These are phyloP conservation scores for Eugenia klotzschiana DNA, from an alignment of 441 rosid genomes.

Conservation along the genomic window DNA sequence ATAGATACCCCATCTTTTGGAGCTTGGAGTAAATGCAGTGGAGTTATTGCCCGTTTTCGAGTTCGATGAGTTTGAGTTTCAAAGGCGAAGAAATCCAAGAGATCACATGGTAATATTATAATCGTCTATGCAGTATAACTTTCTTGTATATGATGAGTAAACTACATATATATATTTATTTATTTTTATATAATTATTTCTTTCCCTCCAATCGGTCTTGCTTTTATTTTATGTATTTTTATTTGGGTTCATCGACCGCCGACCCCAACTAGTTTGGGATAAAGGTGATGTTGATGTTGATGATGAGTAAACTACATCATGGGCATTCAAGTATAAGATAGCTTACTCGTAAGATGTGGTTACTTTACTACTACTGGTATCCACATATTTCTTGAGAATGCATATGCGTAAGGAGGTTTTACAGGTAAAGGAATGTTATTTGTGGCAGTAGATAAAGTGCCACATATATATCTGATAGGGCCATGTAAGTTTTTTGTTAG, in stretches of 20 bases:
- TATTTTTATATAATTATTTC: no score
- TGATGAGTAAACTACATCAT: background rate
- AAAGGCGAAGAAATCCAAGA: slow-evolving; percentile 79
- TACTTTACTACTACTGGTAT: background rate
- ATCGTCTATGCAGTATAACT: background rate
- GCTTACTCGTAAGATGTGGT: background rate
- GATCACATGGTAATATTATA: slow-evolving; percentile 68
- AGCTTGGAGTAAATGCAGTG: slow-evolving; percentile 85
- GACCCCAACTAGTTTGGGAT: no score
- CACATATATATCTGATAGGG: background rate
- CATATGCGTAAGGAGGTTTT: background rate
- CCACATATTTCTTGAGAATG: background rate
- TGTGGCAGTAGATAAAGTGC: background rate
- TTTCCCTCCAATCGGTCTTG: no score
- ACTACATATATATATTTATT: no score
- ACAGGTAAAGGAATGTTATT: background rate
- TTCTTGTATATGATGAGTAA: background rate
- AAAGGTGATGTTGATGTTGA: no score
- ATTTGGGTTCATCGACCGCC: no score
- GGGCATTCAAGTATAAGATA: background rate
- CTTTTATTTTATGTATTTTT: no score
- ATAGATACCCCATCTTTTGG: slow-evolving; percentile 80
- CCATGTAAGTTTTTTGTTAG: background rate
- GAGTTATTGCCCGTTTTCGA: slow-evolving; percentile 88
- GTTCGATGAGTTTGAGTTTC: slow-evolving; percentile 89